Base-by-base conservation (phyloP, 2,329 filamentous ascomycete genomes). In the Exophiala xenobiotica region DNA sequence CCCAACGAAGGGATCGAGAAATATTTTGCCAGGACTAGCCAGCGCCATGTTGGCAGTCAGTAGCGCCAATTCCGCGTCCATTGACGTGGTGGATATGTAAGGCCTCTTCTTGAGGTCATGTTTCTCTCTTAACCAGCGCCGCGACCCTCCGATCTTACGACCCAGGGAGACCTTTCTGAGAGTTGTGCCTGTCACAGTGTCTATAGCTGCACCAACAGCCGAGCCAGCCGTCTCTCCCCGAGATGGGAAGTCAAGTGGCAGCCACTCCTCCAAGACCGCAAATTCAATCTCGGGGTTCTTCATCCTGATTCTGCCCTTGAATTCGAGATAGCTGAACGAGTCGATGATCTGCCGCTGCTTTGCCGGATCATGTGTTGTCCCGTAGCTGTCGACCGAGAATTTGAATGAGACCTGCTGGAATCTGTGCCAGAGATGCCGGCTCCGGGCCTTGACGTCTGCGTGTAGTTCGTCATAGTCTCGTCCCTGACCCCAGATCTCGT, bases 61-160 rank as follows among this genome's bases (percentile, higher is more conserved):
- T 1, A 99, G 78, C 9, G 90, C 88, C 37, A 99, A 78, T 68
- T 97, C 93, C 0, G 92, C 88, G 67, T 99, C 93, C 93, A 99
- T 97, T 39, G 88, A 93, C 0, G 93, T 99, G 0, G 92, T 97
- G 61, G 87, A 90, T 63, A 99, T 97, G 67, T 99, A 99, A 31
- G 80, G 79, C 22, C 93, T 78, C 70, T 95, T 96, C 76, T 99
- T 99, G 18, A 99, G 78, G 67, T 96, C 90, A 64, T 91, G 95
- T 19, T 79, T 86, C 27, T 80, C 74, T 24, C 88, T 78, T 4
- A 85, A 75, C 46, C 87, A 81, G 38, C 92, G 79, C 2, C 80
- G 80, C 2, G 87, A 85, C 9, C 74, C 73, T 1, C 78, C 85
- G 19, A 97, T 68, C 50, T 82, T 81, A 6, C 90, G 82, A 8